phyloP scores from a whole-genome alignment of 495 filamentous ascomycete genomes.

The Neurospora sp. region DNA sequence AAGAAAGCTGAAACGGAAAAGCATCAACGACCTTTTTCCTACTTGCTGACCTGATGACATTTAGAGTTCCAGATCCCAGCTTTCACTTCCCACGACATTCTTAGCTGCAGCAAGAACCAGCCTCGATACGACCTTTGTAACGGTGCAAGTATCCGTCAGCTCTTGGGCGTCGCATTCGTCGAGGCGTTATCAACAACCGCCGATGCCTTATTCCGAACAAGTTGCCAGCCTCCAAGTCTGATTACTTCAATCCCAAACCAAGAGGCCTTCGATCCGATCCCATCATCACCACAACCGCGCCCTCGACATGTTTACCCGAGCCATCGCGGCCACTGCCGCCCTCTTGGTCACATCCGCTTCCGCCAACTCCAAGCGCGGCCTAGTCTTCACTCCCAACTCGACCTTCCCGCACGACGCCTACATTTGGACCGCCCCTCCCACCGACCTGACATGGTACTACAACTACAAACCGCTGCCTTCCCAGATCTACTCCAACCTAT shows the following conservation, averaged over 20 bases:
- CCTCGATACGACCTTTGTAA: neutral
- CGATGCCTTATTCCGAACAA: neutral
- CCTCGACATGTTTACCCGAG: neutral
- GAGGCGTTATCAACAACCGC: neutral
- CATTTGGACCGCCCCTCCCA: constrained; percentile 43
- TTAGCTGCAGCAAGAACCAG: neutral
- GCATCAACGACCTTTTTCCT: neutral
- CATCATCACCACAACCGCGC: neutral
- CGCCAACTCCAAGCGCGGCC: constrained; percentile 56
- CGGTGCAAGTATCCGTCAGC: neutral
- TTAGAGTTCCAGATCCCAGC: neutral
- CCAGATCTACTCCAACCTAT: constrained; percentile 28
- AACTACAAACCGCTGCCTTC: constrained; percentile 54
- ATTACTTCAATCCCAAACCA: neutral
- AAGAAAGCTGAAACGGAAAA: neutral
- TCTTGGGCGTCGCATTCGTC: neutral
- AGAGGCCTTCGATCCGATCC: neutral
- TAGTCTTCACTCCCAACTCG: constrained; percentile 49
- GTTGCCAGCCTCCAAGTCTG: neutral
- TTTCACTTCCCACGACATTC: neutral
- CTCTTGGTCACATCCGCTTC: constrained; percentile 5
- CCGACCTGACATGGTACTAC: constrained; percentile 72
- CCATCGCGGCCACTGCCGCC: constrained; percentile 1
- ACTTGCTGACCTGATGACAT: neutral
- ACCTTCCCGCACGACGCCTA: constrained; percentile 44